These are phyloP conservation scores for Glomus cerebriforme DNA, from an alignment of 192 early-diverging fungal genomes.

Conservation along the genomic window DNA sequence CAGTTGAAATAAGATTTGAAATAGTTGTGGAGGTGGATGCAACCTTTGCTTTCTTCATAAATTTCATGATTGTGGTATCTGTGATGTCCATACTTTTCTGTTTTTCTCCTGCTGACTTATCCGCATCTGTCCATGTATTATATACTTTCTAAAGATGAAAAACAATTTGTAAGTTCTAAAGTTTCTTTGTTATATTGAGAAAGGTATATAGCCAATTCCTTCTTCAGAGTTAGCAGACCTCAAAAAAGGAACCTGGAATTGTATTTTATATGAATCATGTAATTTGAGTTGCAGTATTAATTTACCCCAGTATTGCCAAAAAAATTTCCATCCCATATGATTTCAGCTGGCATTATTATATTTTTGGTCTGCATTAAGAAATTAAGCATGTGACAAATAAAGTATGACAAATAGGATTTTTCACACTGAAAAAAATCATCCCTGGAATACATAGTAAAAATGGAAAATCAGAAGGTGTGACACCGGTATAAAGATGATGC, in stretches of 20 bases:
- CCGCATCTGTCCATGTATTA: neutral
- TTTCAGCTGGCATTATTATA: too few species aligned
- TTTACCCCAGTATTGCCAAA: too few species aligned
- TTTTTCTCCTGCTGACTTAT: constrained; percentile 2
- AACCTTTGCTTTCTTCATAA: constrained; percentile 1
- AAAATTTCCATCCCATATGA: too few species aligned
- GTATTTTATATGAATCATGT: too few species aligned
- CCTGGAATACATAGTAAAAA: too few species aligned
- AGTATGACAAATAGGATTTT: too few species aligned
- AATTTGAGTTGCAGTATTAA: too few species aligned
- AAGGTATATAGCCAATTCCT: neutral
- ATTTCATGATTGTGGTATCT: neutral
- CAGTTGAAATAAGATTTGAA: neutral
- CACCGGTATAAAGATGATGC: too few species aligned
- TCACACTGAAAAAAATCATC: too few species aligned
- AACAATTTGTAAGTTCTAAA: constrained; percentile 12
- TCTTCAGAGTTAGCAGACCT: neutral
- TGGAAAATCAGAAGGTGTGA: too few species aligned
- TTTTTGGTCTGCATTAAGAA: too few species aligned
- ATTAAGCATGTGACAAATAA: too few species aligned
- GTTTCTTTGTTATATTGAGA: neutral
- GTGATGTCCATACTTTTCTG: neutral
- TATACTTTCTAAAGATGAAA: neutral
- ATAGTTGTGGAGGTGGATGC: neutral
- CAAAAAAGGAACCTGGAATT: neutral